Evolutionary conservation across 768 basidiomycete species (phyloP).

Genomic region (Tephrocybe rancida): DNA sequence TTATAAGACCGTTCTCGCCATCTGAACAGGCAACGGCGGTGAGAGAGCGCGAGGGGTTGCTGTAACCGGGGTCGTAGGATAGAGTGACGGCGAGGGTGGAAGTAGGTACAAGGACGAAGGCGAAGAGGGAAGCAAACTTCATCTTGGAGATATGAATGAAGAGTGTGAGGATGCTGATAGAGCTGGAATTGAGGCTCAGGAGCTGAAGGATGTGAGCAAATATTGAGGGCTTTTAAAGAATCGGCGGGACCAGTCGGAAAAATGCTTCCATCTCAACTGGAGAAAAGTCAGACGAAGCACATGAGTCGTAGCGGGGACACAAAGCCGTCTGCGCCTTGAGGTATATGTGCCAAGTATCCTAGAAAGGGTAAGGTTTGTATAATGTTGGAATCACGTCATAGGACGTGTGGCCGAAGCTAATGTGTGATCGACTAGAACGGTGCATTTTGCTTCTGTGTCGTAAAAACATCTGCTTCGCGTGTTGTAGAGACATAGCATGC

Average conservation of each 20-base stretch:
- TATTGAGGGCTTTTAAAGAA: constrained; percentile 1
- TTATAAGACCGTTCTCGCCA: constrained; percentile 47
- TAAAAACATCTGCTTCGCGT: too few species aligned
- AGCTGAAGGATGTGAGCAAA: background rate
- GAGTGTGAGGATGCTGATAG: background rate
- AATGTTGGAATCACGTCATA: background rate
- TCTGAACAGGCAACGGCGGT: constrained; percentile 47
- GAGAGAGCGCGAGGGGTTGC: constrained; percentile 33
- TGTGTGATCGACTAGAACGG: background rate
- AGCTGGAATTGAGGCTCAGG: background rate
- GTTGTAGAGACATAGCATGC: background rate
- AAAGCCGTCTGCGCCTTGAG: constrained; percentile 5
- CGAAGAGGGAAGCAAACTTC: constrained; percentile 15
- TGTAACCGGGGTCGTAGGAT: constrained; percentile 46
- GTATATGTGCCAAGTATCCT: background rate
- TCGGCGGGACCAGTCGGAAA: background rate
- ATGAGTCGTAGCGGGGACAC: constrained; percentile 6
- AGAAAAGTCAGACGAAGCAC: background rate
- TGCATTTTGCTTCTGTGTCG: too few species aligned
- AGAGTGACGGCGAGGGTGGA: constrained; percentile 12
- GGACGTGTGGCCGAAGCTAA: background rate
- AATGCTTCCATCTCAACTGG: background rate
- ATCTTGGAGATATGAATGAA: constrained; percentile 1
- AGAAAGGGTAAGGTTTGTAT: background rate
- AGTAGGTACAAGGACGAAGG: constrained; percentile 14